Base-by-base conservation (phyloP, 1,139 yeast genomes). In the Suhomyces bokatorum region DNA sequence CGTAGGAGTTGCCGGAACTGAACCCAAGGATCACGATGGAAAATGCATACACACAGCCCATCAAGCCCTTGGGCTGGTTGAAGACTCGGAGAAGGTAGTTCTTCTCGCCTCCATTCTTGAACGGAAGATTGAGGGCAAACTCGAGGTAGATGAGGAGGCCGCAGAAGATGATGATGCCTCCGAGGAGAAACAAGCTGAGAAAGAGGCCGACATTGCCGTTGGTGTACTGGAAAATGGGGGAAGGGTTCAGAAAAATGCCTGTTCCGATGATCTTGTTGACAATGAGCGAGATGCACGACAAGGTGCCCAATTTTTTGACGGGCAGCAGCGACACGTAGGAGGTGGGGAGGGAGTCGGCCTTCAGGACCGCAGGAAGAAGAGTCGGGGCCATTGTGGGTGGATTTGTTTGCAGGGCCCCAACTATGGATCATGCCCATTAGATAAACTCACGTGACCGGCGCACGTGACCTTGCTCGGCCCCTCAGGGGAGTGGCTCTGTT, bases 251-350 rank as follows among this genome's bases (percentile, higher is more conserved):
- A 53, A 74, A 76, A 24, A 76, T 74, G 1, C 80, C 81, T 0
- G 81, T 76, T 0, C 81, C 81, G 6, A 76, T 69, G 75, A 76
- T 76, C 51, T 75, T 76, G 56, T 76, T 76, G 46, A 75, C 73
- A 34, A 75, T 75, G 28, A 76, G 64, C 4, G 73, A 62, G 39
- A 60, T 56, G 47, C 64, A 60, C 40, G 62, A 58, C 11, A 60
- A 51, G 20, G 63, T 59, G 42, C 64, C 63, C 34, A 61, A 50
- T 44, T 61, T 60, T 28, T 39, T 38, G 24, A 40, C 14, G n/a
- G 28, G 15, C 6, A 38, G 31, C 32, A 28, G 12, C 29, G 39
- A 15, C 9, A 26, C 32, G 27, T 26, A 24, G 12, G 44, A 16
- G 17, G 32, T 32, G 3, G 39, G 35, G 11, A 15, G 12, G 10